These are phyloP conservation scores for Trichoderma sp. DNA, from an alignment of 2,329 filamentous ascomycete genomes.

Conservation along the genomic window DNA sequence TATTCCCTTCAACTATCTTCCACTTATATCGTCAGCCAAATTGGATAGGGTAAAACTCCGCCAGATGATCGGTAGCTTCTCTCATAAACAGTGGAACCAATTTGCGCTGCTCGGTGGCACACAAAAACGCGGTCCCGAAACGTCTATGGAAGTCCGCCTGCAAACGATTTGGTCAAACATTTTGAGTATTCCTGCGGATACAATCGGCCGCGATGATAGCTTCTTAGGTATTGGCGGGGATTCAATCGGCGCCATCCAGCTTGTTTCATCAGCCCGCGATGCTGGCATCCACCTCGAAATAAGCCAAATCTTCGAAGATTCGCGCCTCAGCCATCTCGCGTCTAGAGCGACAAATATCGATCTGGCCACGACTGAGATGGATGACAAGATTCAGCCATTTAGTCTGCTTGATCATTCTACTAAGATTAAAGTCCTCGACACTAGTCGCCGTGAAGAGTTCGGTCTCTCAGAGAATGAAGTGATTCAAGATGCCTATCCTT, in stretches of 20 bases:
- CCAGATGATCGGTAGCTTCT: not conserved
- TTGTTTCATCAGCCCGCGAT: not conserved
- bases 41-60: conserved; percentile 18
- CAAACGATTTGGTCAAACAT: not conserved
- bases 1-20: not conserved
- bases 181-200: not conserved
- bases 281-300: not conserved
- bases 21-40: conserved; percentile 12
- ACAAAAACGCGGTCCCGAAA: conserved; percentile 12
- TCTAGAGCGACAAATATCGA: not conserved
- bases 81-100: conserved; percentile 16
- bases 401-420: not conserved
- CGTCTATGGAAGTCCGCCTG: conserved; percentile 24
- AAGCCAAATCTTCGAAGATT: conserved; percentile 3
- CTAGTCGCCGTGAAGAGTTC: not conserved
- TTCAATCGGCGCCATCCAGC: conserved; percentile 9
- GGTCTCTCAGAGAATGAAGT: not conserved
- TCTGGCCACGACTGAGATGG: not conserved
- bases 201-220: conserved; percentile 1
- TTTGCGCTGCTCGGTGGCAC: conserved; percentile 28
- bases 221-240: conserved; percentile 17
- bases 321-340: not conserved
- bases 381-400: not conserved
- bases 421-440: not conserved
- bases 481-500: not conserved